phyloP scores from a whole-genome alignment of 805 yeast species.

The Yamadazyma philogaea region DNA sequence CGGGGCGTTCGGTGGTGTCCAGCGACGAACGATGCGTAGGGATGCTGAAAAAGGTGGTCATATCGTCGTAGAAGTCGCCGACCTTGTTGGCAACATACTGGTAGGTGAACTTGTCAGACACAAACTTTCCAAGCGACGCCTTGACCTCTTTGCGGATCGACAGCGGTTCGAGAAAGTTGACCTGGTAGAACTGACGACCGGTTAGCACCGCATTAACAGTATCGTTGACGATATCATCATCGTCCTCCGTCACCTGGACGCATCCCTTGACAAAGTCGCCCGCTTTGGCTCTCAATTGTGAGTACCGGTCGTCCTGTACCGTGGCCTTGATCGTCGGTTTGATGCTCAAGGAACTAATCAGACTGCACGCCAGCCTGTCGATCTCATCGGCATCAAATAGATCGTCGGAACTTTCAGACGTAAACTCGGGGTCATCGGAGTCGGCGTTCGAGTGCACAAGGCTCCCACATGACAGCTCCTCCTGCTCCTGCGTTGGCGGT shows the following conservation, averaged over 20 bases:
- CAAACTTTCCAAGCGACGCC: background rate
- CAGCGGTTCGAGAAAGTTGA: background rate
- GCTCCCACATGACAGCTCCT: too few relatives aligned
- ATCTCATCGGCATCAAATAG: background rate
- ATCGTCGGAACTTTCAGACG: background rate
- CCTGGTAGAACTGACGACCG: background rate
- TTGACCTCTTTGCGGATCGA: background rate
- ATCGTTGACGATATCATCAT: conserved; percentile 4
- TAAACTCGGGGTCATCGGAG: background rate
- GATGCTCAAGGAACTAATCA: background rate
- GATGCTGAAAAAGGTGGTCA: background rate
- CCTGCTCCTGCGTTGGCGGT: too few relatives aligned
- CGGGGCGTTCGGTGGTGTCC: conserved; percentile 13
- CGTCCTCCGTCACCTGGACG: background rate
- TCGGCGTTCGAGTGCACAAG: too few relatives aligned
- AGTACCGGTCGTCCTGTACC: background rate
- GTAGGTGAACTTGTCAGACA: background rate
- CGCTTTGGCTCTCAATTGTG: background rate
- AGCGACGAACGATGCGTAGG: background rate
- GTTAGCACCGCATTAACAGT: conserved; percentile 3
- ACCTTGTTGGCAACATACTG: background rate
- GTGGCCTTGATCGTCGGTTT: background rate
- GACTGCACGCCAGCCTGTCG: background rate
- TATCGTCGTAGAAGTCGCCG: conserved; percentile 5
- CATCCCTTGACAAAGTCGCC: background rate